phyloP scores from a whole-genome alignment of 2,329 filamentous ascomycete genomes.

The Diaporthe caulivora region DNA sequence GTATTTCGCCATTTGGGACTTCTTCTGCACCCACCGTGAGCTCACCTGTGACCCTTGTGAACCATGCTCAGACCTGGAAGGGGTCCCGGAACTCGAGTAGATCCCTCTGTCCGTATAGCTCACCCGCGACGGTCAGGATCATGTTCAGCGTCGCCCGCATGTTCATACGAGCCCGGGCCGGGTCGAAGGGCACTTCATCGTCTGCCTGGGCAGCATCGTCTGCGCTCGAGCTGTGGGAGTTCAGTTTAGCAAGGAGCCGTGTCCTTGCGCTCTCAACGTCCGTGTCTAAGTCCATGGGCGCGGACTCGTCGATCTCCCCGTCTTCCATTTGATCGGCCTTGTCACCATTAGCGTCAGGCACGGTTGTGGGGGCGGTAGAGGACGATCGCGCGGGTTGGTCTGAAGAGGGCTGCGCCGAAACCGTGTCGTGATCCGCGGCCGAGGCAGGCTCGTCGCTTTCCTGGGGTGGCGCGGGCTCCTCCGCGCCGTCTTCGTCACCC shows the following conservation, averaged over 20 bases:
- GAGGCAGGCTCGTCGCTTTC: not conserved
- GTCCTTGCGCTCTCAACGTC: conserved; percentile 63
- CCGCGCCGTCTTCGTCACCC: conserved; percentile 46
- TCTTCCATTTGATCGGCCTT: conserved; percentile 50
- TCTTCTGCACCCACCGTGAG: conserved; percentile 25
- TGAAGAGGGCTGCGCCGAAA: conserved; percentile 14
- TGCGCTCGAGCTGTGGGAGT: conserved; percentile 40
- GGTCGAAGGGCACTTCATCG: conserved; percentile 46
- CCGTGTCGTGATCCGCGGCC: conserved; percentile 15
- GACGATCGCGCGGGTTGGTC: conserved; percentile 10
- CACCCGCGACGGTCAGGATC: conserved; percentile 88
- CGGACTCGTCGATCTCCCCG: conserved; percentile 52
- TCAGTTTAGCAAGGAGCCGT: conserved; percentile 61
- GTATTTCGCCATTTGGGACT: not conserved
- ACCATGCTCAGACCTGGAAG: conserved; percentile 57
- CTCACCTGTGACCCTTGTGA: conserved; percentile 13
- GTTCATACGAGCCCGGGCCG: conserved; percentile 58
- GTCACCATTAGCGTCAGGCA: conserved; percentile 41
- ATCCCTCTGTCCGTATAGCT: conserved; percentile 91
- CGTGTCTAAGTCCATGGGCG: conserved; percentile 44
- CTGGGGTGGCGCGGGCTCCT: conserved; percentile 22
- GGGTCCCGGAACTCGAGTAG: conserved; percentile 80
- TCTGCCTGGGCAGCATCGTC: conserved; percentile 44
- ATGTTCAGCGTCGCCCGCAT: conserved; percentile 86
- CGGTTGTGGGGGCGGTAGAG: conserved; percentile 48